Evolutionary conservation across 345 rosid genomes (phyloP).

Genomic region (Moricandia arvensis): DNA sequence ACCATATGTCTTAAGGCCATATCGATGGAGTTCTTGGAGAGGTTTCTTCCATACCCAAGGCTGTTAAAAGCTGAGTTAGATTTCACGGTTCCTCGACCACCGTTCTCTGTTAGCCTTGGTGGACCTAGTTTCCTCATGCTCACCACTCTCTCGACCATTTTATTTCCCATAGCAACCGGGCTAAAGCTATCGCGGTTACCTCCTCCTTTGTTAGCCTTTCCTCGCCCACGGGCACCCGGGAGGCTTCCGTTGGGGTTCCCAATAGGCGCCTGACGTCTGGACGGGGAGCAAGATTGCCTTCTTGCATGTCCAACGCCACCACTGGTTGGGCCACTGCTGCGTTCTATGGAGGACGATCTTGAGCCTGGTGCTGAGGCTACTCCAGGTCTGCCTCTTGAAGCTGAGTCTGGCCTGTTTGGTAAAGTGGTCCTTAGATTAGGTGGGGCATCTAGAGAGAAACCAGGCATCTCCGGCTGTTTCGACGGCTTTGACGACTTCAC

Average conservation of each 20-base stretch:
- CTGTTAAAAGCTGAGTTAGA: slow-evolving; percentile 47
- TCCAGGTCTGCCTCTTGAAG: slow-evolving; percentile 71
- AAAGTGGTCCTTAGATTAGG: slow-evolving; percentile 68
- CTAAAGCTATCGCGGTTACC: slow-evolving; percentile 48
- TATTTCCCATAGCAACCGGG: slow-evolving; percentile 69
- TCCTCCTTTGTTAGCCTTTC: slow-evolving; percentile 28
- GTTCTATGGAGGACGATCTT: slow-evolving; percentile 42
- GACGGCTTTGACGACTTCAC: slow-evolving; percentile 50
- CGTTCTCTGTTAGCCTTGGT: slow-evolving; percentile 49
- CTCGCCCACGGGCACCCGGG: slow-evolving; percentile 39
- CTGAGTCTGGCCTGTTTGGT: slow-evolving; percentile 62
- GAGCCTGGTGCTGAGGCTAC: slow-evolving; percentile 48
- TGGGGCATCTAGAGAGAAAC: slow-evolving; percentile 58
- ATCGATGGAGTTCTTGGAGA: slow-evolving; percentile 81
- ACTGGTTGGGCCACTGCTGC: slow-evolving; percentile 35
- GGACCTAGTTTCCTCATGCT: slow-evolving; percentile 86
- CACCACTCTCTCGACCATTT: slow-evolving; percentile 89
- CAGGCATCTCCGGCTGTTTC: slow-evolving; percentile 46
- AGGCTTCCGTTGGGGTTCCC: slow-evolving; percentile 38
- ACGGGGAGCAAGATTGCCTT: slow-evolving; percentile 50
- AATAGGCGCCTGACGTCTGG: slow-evolving; percentile 52
- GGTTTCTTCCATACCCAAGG: slow-evolving; percentile 73
- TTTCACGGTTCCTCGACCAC: slow-evolving; percentile 27
- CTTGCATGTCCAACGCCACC: slow-evolving; percentile 34
- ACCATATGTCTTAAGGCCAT: slow-evolving; percentile 97